Conservation (phyloP, 192 early-diverging fungal genomes). For the Coemansia aciculifera region DNA sequence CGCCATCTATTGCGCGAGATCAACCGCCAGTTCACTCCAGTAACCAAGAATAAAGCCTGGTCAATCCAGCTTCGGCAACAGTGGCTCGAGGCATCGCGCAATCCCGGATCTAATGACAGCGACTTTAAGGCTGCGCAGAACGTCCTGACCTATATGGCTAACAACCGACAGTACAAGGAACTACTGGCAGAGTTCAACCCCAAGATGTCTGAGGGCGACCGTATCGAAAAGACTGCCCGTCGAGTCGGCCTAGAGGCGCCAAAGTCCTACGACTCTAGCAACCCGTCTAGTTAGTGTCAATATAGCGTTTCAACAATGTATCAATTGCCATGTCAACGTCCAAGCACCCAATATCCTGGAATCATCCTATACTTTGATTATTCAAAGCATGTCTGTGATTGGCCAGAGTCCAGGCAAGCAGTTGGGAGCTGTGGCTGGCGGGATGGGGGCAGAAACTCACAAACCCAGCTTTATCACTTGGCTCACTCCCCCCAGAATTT, state of each 20-base stretch:
- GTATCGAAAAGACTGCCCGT: slow-evolving; percentile 35
- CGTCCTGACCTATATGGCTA: slow-evolving; percentile 31
- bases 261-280: slow-evolving; percentile 6
- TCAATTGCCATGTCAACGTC: too few species aligned
- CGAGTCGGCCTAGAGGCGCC: slow-evolving; percentile 40
- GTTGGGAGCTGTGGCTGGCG: background rate
- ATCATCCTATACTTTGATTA: too few species aligned
- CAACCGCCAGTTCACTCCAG: slow-evolving; percentile 32
- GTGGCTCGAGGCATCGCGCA: slow-evolving; percentile 26
- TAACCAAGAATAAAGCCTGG: slow-evolving; percentile 33
- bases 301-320: background rate
- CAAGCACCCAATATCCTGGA: too few species aligned
- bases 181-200: slow-evolving; percentile 35
- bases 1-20: slow-evolving; percentile 49
- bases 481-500: background rate
- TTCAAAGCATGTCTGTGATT: background rate
- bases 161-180: slow-evolving; percentile 33
- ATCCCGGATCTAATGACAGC: background rate
- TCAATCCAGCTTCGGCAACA: slow-evolving; percentile 35
- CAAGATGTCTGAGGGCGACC: slow-evolving; percentile 31
- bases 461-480: background rate
- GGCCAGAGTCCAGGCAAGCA: background rate
- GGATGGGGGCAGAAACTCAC: background rate
- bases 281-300: background rate
- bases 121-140: slow-evolving; percentile 15